Evolutionary conservation across 1,284 basidiomycete species (phyloP).

Genomic region (Apiotrichum gamsii): DNA sequence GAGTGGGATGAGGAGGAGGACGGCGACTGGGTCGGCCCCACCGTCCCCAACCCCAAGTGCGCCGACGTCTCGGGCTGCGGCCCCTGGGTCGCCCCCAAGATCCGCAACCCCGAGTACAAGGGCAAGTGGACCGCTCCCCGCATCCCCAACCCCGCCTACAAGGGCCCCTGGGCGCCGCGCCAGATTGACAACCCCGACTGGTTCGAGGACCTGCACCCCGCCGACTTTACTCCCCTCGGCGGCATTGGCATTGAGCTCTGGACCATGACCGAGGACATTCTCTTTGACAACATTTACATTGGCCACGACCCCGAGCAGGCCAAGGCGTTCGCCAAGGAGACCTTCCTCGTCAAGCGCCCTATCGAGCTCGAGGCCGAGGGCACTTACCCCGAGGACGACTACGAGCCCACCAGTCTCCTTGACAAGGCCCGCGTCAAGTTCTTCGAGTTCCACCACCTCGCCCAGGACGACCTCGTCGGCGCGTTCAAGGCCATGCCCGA

Average conservation of each 20-base stretch:
- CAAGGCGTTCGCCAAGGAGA: conserved; percentile 69
- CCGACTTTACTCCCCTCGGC: conserved; percentile 80
- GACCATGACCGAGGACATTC: conserved; percentile 97
- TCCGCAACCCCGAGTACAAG: conserved; percentile 87
- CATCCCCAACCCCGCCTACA: conserved; percentile 96
- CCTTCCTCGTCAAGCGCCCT: conserved; percentile 69
- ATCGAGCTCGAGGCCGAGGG: conserved; percentile 49
- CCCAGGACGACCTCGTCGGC: conserved; percentile 42
- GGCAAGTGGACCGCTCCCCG: conserved; percentile 92
- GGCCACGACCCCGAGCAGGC: conserved; percentile 81
- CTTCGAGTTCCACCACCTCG: conserved; percentile 44
- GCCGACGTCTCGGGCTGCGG: conserved; percentile 87
- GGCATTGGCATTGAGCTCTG: conserved; percentile 95
- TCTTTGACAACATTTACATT: conserved; percentile 87
- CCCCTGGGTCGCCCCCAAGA: conserved; percentile 78
- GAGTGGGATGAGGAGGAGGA: conserved; percentile 99
- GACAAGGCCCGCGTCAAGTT: conserved; percentile 42
- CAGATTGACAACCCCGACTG: conserved; percentile 88
- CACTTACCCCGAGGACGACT: conserved; percentile 53
- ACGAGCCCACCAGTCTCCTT: conserved; percentile 27
- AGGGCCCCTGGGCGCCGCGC: conserved; percentile 86
- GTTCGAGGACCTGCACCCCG: conserved; percentile 83
- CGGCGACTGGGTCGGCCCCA: conserved; percentile 93
- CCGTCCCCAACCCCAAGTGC: conserved; percentile 83
- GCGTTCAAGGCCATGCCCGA: conserved; percentile 80